Percentiles rank a stretch among this genome's conserved stretches.
Conservation (phyloP, 805 yeast genomes). For the Starmerella tilneyi region DNA sequence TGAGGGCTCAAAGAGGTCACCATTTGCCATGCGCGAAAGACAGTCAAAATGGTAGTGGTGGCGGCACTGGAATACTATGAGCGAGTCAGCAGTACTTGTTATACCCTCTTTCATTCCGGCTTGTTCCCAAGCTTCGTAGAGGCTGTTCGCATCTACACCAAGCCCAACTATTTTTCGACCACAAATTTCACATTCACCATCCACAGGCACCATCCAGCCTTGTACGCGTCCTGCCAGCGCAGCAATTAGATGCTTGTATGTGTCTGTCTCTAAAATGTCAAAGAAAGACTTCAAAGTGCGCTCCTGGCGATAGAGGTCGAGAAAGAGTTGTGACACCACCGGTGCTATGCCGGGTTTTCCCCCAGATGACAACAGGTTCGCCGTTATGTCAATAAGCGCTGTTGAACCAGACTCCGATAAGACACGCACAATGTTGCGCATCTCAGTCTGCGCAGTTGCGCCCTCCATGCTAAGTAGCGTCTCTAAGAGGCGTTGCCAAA, state of each 20-base stretch:
- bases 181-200: slow-evolving; percentile 62
- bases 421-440: neutral
- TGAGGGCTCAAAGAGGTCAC: neutral
- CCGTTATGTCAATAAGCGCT: neutral
- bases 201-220: slow-evolving; percentile 55
- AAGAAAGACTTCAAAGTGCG: slow-evolving; percentile 10
- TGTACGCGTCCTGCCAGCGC: slow-evolving; percentile 36
- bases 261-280: slow-evolving; percentile 44
- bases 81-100: slow-evolving; percentile 2
- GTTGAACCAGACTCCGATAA: slow-evolving; percentile 9
- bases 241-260: slow-evolving; percentile 38
- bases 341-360: neutral
- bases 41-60: slow-evolving; percentile 24
- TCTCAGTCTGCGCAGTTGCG: neutral
- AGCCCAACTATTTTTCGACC: slow-evolving; percentile 66
- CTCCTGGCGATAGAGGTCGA: slow-evolving; percentile 10
- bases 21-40: slow-evolving; percentile 13
- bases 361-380: slow-evolving; percentile 2
- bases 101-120: neutral
- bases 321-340: slow-evolving; percentile 9
- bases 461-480: slow-evolving; percentile 29
- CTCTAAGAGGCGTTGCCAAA: slow-evolving; percentile 37
- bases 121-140: slow-evolving; percentile 30
- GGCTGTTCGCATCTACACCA: slow-evolving; percentile 41
- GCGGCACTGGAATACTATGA: slow-evolving; percentile 21